A percentile compares a stretch with the other conserved stretches of the same genome.
Conservation (phyloP, 2,329 filamentous ascomycete species). For the Sporothrix euskadiensis region DNA sequence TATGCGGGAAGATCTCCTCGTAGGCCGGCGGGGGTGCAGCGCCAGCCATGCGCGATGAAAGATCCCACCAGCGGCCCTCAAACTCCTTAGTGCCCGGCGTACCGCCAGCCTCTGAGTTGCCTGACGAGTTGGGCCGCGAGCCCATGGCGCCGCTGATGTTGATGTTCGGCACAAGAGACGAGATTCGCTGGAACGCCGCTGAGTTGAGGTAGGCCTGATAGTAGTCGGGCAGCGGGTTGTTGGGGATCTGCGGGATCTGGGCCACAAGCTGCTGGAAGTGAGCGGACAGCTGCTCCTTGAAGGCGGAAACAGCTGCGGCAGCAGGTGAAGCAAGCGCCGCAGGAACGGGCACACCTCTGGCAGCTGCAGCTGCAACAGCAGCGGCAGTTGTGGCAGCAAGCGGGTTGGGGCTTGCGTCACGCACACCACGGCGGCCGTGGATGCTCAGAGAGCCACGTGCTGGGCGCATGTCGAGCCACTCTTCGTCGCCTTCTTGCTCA, state of each 20-base stretch:
- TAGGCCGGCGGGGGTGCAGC: slow-evolving; percentile 69
- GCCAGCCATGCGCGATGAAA: slow-evolving; percentile 56
- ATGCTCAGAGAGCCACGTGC: slow-evolving; percentile 17
- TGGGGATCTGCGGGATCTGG: slow-evolving; percentile 51
- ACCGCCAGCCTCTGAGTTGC: slow-evolving; percentile 37
- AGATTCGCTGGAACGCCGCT: slow-evolving; percentile 68
- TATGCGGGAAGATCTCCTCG: slow-evolving; percentile 65
- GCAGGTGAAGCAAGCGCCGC: slow-evolving; percentile 55
- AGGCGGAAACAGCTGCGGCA: slow-evolving; percentile 64
- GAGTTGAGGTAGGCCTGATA: slow-evolving; percentile 68
- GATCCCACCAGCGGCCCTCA: slow-evolving; percentile 66
- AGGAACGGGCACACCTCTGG: slow-evolving; percentile 37
- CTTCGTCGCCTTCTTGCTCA: slow-evolving; percentile 42
- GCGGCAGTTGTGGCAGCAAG: slow-evolving; percentile 28
- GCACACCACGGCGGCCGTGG: slow-evolving; percentile 32
- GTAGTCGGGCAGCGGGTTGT: slow-evolving; percentile 55
- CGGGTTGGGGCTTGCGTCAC: slow-evolving; percentile 33
- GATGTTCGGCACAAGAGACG: slow-evolving; percentile 69
- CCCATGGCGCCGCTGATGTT: slow-evolving; percentile 50
- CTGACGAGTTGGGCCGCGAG: slow-evolving; percentile 52
- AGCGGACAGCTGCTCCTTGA: slow-evolving; percentile 71
- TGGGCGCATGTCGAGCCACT: slow-evolving; percentile 44
- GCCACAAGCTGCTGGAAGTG: slow-evolving; percentile 59
- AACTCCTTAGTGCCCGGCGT: slow-evolving; percentile 45
- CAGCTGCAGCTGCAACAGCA: slow-evolving; percentile 33